Conservation (phyloP, 148 eudicot genomes). For the Silene uniflora region DNA sequence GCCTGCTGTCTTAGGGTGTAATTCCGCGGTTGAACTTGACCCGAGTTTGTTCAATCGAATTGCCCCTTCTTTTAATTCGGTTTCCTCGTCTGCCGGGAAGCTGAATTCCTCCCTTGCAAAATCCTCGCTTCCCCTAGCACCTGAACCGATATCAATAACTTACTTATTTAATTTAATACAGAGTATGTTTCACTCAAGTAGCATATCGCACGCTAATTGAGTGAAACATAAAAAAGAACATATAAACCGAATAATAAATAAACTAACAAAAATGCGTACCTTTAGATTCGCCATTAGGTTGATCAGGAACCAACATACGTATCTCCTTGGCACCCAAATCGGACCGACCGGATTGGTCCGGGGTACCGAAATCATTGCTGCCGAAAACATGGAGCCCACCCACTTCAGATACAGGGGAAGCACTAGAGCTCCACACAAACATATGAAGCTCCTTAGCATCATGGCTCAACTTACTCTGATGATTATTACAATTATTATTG, state of each 20-base stretch:
- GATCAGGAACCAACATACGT: conserved; percentile 79
- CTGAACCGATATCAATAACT: conserved; percentile 8
- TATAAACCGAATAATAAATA: neutral
- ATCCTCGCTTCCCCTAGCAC: conserved; percentile 40
- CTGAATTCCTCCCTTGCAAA: conserved; percentile 56
- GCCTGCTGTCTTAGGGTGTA: conserved; percentile 43
- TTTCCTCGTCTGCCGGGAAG: conserved; percentile 39
- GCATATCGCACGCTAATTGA: neutral
- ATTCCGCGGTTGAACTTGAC: conserved; percentile 55
- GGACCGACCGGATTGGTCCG: conserved; percentile 73
- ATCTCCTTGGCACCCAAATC: conserved; percentile 94
- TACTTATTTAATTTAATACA: neutral
- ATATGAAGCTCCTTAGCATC: conserved; percentile 91
- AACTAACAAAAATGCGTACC: conserved; percentile 32
- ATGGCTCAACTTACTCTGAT: conserved; percentile 34
- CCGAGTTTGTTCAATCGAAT: conserved; percentile 48
- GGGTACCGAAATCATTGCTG: conserved; percentile 48
- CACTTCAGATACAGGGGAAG: conserved; percentile 79
- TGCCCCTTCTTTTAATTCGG: conserved; percentile 41
- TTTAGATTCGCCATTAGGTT: conserved; percentile 72
- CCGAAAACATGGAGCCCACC: conserved; percentile 86
- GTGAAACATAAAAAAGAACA: neutral
- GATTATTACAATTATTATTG: neutral
- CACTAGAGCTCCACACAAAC: conserved; percentile 95
- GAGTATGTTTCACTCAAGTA: neutral